phyloP scores from a whole-genome alignment of 345 rosid genomes.

The Jatropha curcas region DNA sequence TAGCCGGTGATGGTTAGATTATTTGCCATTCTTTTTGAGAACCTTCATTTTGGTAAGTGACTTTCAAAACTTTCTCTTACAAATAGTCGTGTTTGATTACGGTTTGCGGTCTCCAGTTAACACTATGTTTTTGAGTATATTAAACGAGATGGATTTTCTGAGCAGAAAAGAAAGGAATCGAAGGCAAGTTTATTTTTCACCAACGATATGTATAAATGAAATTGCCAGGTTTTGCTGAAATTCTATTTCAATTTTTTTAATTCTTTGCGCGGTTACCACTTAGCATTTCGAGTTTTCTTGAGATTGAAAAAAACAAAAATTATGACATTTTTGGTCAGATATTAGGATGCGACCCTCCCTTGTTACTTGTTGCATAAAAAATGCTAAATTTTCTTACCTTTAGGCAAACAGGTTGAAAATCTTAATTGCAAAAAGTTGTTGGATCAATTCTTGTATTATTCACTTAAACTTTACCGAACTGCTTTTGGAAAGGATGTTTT shows the following conservation, averaged over 20 bases:
- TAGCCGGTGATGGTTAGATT: conserved; percentile 77
- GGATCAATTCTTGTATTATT: neutral
- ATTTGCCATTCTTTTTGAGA: conserved; percentile 78
- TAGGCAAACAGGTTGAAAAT: neutral
- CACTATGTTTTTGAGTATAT: neutral
- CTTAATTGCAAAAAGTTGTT: neutral
- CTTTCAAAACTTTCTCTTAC: neutral
- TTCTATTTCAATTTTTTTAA: too few species aligned
- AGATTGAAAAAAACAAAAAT: too few species aligned
- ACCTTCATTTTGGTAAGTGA: conserved; percentile 68
- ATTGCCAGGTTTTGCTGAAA: too few species aligned
- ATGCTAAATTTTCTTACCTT: too few species aligned
- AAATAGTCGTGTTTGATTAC: neutral
- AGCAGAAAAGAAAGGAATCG: neutral
- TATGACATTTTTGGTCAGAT: too few species aligned
- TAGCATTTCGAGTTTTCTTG: too few species aligned
- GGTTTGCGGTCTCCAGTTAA: neutral
- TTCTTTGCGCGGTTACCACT: too few species aligned
- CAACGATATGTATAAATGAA: too few species aligned
- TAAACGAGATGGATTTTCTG: neutral
- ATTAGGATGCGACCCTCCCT: too few species aligned
- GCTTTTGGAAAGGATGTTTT: neutral
- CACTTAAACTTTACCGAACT: too few species aligned
- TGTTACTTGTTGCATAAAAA: too few species aligned
- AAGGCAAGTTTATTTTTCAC: neutral